These are phyloP conservation scores for Leccinum obscurum DNA, from an alignment of 768 basidiomycete species.

Conservation along the genomic window DNA sequence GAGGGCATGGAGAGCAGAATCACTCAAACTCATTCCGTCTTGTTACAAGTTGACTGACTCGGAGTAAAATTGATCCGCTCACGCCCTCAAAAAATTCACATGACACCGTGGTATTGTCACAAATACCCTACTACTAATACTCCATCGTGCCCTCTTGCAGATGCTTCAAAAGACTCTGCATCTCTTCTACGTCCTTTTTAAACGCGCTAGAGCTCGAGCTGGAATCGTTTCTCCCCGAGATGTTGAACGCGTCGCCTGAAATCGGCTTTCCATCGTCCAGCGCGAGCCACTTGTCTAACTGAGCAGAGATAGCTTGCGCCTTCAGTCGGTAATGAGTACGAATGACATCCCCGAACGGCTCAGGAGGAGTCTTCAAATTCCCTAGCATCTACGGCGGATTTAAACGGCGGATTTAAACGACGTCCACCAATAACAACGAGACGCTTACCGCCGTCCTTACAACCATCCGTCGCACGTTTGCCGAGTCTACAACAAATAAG, in stretches of 20 bases:
- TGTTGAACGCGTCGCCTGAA: slow-evolving; percentile 53
- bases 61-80: no score
- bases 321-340: slow-evolving; percentile 91
- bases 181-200: slow-evolving; percentile 67
- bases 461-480: slow-evolving; percentile 92
- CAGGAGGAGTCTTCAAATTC: slow-evolving; percentile 77
- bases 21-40: slow-evolving; percentile 39
- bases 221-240: slow-evolving; percentile 36
- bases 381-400: slow-evolving; percentile 66
- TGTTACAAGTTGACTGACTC: neutral
- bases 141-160: slow-evolving; percentile 36
- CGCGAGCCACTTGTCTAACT: slow-evolving; percentile 77
- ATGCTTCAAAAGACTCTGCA: slow-evolving; percentile 58
- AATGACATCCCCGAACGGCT: slow-evolving; percentile 85
- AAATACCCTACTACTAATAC: slow-evolving; percentile 1
- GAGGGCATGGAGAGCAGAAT: slow-evolving; percentile 82
- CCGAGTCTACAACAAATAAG: slow-evolving; percentile 60
- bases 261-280: slow-evolving; percentile 72
- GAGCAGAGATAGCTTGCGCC: slow-evolving; percentile 61
- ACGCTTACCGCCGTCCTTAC: slow-evolving; percentile 76
- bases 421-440: slow-evolving; percentile 2
- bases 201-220: slow-evolving; percentile 59
- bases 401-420: slow-evolving; percentile 12
- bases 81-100: slow-evolving; percentile 14
- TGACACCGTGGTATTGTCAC: slow-evolving; percentile 1